phyloP scores from a whole-genome alignment of 2,329 filamentous ascomycete genomes.

The Colletotrichum sp. region DNA sequence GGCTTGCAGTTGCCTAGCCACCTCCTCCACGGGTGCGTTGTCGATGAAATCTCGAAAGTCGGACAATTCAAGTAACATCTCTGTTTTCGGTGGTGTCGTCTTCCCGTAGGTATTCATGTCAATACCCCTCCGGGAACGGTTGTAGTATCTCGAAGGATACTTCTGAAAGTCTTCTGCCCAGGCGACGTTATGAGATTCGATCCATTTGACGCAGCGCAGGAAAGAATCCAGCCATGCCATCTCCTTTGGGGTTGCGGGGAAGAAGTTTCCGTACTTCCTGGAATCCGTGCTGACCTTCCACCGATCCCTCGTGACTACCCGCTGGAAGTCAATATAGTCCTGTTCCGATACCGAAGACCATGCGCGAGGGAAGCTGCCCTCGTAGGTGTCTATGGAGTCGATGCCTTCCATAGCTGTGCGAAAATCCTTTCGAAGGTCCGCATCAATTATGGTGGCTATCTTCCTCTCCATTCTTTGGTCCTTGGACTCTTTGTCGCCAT shows the following conservation, averaged over 20 bases:
- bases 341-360: background rate
- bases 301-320: background rate
- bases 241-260: background rate
- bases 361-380: background rate
- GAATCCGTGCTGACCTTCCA: fast-evolving
- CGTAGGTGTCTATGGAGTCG: background rate
- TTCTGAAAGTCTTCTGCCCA: background rate
- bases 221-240: background rate
- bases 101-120: background rate
- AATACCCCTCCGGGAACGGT: background rate
- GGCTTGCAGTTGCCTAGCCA: background rate
- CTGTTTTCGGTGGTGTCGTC: background rate
- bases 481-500: background rate
- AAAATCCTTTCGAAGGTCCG: background rate
- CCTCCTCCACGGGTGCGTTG: background rate
- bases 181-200: background rate
- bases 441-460: background rate
- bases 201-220: background rate
- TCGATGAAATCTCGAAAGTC: background rate
- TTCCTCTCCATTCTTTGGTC: background rate
- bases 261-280: background rate
- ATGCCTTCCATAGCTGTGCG: background rate
- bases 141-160: background rate
- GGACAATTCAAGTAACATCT: background rate
- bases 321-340: background rate